A percentile compares a stretch with the other conserved stretches of the same genome.
Evolutionary conservation across 2,329 filamentous ascomycete species (phyloP).

Genomic region (Colletotrichum cereale): DNA sequence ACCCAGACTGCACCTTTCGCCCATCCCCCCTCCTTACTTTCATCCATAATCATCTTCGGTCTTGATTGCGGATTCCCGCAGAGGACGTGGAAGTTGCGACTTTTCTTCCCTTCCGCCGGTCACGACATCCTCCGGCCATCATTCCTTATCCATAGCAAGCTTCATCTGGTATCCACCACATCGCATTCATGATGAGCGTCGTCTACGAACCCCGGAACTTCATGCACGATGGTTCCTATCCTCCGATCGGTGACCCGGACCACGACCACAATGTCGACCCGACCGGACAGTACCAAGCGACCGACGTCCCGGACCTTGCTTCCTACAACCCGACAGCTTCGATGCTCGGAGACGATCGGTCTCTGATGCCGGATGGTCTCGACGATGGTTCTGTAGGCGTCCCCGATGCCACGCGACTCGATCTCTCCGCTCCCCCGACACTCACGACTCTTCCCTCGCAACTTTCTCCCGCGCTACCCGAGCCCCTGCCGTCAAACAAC

Average conservation of each 20-base stretch:
- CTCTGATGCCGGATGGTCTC: conserved; percentile 52
- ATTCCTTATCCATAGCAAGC: conserved; percentile 8
- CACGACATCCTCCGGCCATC: conserved; percentile 29
- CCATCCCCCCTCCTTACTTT: conserved; percentile 5
- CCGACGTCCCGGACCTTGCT: conserved; percentile 57
- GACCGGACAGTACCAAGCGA: conserved; percentile 49
- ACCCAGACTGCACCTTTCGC: conserved; percentile 7
- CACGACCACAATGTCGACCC: conserved; percentile 52
- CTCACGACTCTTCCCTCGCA: conserved; percentile 50
- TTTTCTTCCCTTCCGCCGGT: conserved; percentile 5
- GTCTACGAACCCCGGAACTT: conserved; percentile 65
- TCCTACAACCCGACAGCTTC: conserved; percentile 57
- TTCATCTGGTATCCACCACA: conserved; percentile 42
- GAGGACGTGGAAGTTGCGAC: conserved; percentile 23
- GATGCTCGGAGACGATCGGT: conserved; percentile 54
- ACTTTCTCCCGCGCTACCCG: conserved; percentile 49
- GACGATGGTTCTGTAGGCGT: conserved; percentile 51
- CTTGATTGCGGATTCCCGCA: conserved; percentile 2
- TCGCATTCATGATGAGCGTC: conserved; percentile 59
- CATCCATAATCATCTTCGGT: conserved; percentile 5
- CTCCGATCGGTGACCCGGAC: conserved; percentile 59
- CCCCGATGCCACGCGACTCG: conserved; percentile 55
- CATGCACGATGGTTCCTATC: conserved; percentile 62
- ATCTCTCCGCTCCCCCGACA: conserved; percentile 49
- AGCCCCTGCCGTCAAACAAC: conserved; percentile 46